Percentiles rank a stretch among this genome's conserved stretches.
Conservation (phyloP, 1,284 basidiomycete species). For the Marasmius fiardii region DNA sequence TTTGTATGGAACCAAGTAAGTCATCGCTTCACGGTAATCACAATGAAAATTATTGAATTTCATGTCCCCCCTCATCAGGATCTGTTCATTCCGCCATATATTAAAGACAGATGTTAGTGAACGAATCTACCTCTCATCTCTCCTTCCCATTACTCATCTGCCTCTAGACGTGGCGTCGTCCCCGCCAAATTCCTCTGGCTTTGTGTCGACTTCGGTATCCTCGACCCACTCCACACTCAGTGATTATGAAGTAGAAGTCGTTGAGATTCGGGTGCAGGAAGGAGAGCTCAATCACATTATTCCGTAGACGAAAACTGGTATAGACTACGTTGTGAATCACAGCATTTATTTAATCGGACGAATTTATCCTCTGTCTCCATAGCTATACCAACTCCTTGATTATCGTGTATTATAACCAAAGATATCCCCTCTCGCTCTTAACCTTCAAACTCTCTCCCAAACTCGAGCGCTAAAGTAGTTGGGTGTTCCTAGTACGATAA, state of each 20-base stretch:
- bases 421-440: too few species aligned
- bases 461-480: too few species aligned
- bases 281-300: conserved; percentile 74
- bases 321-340: conserved; percentile 1
- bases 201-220: conserved; percentile 64
- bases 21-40: conserved; percentile 9
- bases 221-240: conserved; percentile 64
- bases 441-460: too few species aligned
- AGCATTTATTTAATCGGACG: neutral
- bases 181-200: conserved; percentile 62
- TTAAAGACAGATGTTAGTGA: conserved; percentile 80
- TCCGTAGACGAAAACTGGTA: conserved; percentile 40
- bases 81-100: conserved; percentile 79
- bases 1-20: conserved; percentile 85
- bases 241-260: conserved; percentile 77
- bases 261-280: conserved; percentile 77
- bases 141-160: conserved; percentile 10
- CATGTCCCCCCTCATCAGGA: conserved; percentile 42
- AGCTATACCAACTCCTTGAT: neutral
- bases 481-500: too few species aligned
- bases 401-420: too few species aligned
- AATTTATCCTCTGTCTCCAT: neutral
- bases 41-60: conserved; percentile 8
- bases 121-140: conserved; percentile 16
- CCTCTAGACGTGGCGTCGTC: conserved; percentile 72